phyloP scores from a whole-genome alignment of 1,139 yeast species.

The Debaryomyces sp. region DNA sequence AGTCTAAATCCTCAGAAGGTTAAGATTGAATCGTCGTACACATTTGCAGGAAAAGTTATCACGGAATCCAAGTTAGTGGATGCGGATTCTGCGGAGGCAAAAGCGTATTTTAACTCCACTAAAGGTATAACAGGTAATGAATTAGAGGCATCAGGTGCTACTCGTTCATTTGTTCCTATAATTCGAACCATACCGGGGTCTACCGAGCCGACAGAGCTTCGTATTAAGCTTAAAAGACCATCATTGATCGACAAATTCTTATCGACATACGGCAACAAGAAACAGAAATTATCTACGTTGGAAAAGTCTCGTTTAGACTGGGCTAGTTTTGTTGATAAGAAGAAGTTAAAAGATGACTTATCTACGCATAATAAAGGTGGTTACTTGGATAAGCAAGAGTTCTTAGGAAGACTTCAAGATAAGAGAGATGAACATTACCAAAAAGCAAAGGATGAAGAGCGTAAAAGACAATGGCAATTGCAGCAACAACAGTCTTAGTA shows the following conservation, averaged over 20 bases:
- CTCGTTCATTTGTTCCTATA: conserved; percentile 37
- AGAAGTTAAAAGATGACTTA: conserved; percentile 82
- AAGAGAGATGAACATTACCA: conserved; percentile 66
- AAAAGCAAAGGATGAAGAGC: conserved; percentile 53
- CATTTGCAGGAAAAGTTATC: conserved; percentile 85
- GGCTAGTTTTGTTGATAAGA: conserved; percentile 91
- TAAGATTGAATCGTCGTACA: conserved; percentile 74
- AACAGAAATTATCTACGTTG: conserved; percentile 79
- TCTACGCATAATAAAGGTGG: conserved; percentile 79
- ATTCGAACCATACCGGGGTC: conserved; percentile 40
- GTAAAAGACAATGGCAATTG: conserved; percentile 32
- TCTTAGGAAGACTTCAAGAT: conserved; percentile 73
- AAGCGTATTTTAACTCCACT: conserved; percentile 69
- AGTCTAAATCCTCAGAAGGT: conserved; percentile 49
- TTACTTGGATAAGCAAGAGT: conserved; percentile 87
- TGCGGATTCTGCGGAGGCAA: conserved; percentile 81
- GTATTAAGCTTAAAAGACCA: conserved; percentile 62
- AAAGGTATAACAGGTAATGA: conserved; percentile 27
- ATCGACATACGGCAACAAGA: conserved; percentile 33
- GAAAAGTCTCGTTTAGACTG: conserved; percentile 94
- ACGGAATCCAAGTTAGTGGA: conserved; percentile 80
- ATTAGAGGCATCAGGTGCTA: conserved; percentile 4
- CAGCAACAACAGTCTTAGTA: conserved; percentile 15
- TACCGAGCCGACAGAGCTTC: conserved; percentile 32
- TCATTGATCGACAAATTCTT: conserved; percentile 70